Conservation (phyloP, 2,329 filamentous ascomycete species). For the Grosmannia serpens region DNA sequence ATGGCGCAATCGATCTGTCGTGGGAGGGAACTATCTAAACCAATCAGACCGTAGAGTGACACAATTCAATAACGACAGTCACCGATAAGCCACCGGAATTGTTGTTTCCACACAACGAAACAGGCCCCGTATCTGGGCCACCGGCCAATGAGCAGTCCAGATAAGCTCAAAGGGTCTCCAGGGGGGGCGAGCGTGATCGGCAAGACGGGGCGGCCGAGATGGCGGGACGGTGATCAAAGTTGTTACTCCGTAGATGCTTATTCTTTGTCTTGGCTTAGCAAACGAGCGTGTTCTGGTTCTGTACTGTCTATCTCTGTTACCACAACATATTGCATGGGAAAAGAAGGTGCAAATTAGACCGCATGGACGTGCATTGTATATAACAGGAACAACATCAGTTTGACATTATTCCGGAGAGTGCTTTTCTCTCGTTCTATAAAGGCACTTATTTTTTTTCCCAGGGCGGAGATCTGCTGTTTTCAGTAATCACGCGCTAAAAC, state of each 20-base stretch:
- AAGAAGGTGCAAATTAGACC: no score
- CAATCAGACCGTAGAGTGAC: neutral
- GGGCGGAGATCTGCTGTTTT: neutral
- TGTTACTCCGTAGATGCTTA: neutral
- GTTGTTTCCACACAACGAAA: neutral
- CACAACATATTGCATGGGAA: no score
- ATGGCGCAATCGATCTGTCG: neutral
- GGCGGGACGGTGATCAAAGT: neutral
- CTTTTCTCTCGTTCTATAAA: neutral
- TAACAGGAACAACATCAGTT: no score
- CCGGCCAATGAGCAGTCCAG: neutral
- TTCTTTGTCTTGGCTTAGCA: no score
- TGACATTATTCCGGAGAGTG: neutral
- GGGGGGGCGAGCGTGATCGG: neutral
- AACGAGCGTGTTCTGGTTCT: no score
- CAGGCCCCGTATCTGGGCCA: neutral
- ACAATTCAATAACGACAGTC: neutral
- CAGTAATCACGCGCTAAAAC: neutral
- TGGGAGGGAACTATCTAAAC: neutral
- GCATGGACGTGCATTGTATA: no score
- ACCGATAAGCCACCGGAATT: neutral
- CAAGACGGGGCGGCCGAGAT: neutral
- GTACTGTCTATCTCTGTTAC: no score
- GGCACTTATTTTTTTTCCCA: neutral
- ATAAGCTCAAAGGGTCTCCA: neutral